Evolutionary conservation across 108 stramenopile genomes (phyloP), one percentile per base, ranked within the genome.

Genomic region (Pseudonitzschia delicatissima): DNA sequence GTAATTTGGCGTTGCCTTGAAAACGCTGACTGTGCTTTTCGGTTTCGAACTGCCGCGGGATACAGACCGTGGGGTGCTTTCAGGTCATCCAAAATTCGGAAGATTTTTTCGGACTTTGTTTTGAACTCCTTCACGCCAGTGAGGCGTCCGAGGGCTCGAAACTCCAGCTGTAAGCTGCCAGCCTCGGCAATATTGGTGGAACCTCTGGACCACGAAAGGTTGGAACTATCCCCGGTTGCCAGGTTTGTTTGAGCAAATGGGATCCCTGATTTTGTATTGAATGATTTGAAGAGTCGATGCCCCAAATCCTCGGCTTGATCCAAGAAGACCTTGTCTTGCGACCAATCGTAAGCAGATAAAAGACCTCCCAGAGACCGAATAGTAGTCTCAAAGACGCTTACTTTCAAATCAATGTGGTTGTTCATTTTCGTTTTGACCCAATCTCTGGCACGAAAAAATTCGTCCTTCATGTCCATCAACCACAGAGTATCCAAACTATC

Each of bases 331-430:
- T 79, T 51, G 60, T 94, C 93, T 7, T 67, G 70, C 26, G 81
- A 83, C 62, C 82, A 81, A 66, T 90, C 95, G 71, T 96, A 98
- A 0, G 99, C 98, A 11, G 90, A 67, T 15, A 99, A 75, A 42
- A 99, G 74, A 28, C 97, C 97, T 2, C 97, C 99, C 18, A 99
- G 78, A 51, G 77, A 90, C 6, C 99, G 89, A 74, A 99, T 99
- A 26, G 96, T 99, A 13, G 96, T 98, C 83, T 99, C 99, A 78
- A 99, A 99, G 40, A 94, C 87, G 31, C 89, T 92, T 3, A 98
- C 97, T 23, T 42, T 48, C 25, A 71, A 39, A 21, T 53, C 13
- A 11, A 83, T 73, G 45, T 81, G 76, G 65, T 87, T 68, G 31
- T 62, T 36, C 28, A 97, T 76, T 48, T 84, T 48, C 34, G 86